Evolutionary conservation across 192 early-diverging fungal genomes (phyloP), one percentile per base, ranked within the genome.

Genomic region (Coemansia sp.): DNA sequence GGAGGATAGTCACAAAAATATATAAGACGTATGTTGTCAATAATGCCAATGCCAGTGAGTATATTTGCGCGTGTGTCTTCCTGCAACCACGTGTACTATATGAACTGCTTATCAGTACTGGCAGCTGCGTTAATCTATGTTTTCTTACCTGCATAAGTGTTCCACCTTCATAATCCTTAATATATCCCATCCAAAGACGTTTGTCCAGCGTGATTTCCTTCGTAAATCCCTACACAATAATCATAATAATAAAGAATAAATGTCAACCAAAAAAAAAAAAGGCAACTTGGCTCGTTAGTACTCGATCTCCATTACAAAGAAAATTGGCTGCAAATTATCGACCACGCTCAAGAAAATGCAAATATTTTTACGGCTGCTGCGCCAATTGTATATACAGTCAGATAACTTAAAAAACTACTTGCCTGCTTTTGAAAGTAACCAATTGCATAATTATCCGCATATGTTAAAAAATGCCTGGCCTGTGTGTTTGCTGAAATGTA

Each of bases 131-230:
- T 16, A 21, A 49, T 30, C 19, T 51, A 34, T 24, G 48, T 14
- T 31, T 23, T 6, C 75, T 68, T 82, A 70, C 79, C 74, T 82
- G 93, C 94, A 99, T 96, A 18, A 99, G 83, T 7, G 95, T 99
- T 38, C 95, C 97, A 14, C 95, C 96, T 66, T 97, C 95, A 70
- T 99, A 99, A 79, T 99, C 97, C 68, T 99, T 99, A 71, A 99
- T 98, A 69, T 98, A 98, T 0, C 96, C 96, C 68, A 97, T 88
- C 97, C 97, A 99, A 53, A 92, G 80, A 23, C 85, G 80, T 61
- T 91, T 90, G 60, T 98, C 95, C 62, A 99, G 79, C 16, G 94
- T 93, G 44, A 99, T 96, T 19, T 99, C 96, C 12, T 93, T 94
- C 18, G 94, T 97, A 69, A 99, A 99, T 21, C 96, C 97, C 88